Percentiles rank a stretch among this genome's conserved stretches.
These are phyloP conservation scores for Penicillium corylophilum DNA, from an alignment of 2,329 filamentous ascomycete species.

Conservation along the genomic window DNA sequence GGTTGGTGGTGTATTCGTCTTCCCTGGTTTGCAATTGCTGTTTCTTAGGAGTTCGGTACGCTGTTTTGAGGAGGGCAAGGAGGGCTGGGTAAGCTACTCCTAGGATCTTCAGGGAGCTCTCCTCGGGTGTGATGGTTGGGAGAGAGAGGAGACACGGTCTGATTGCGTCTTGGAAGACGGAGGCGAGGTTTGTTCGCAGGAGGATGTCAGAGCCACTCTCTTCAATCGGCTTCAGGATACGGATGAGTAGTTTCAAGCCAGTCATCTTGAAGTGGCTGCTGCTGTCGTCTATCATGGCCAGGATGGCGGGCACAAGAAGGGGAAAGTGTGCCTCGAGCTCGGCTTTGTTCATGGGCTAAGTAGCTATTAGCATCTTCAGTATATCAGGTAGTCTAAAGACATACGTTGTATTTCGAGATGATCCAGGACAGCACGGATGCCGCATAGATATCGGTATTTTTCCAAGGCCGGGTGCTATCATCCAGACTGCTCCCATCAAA, in stretches of 20 bases:
- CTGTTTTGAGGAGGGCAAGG: constrained; percentile 54
- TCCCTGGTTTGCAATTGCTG: constrained; percentile 25
- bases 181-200: constrained; percentile 43
- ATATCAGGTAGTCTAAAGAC: constrained; percentile 2
- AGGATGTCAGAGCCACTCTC: constrained; percentile 41
- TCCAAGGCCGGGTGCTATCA: constrained; percentile 42
- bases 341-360: constrained; percentile 26
- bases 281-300: constrained; percentile 46
- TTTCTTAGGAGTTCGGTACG: constrained; percentile 33
- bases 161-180: constrained; percentile 48
- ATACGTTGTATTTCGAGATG: constrained; percentile 37
- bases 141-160: constrained; percentile 70
- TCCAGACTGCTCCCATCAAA: constrained; percentile 40
- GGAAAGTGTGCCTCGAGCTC: constrained; percentile 45
- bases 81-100: constrained; percentile 65
- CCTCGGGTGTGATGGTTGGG: constrained; percentile 72
- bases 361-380: constrained; percentile 6
- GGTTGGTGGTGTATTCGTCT: constrained; percentile 21
- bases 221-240: constrained; percentile 36
- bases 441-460: constrained; percentile 35
- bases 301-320: constrained; percentile 44
- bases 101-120: constrained; percentile 67
- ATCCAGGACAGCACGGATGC: constrained; percentile 39
- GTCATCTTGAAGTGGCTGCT: constrained; percentile 36
- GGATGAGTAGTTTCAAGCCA: constrained; percentile 39